These are phyloP conservation scores for Cladobotryum mycophilum DNA, from an alignment of 2,329 filamentous ascomycete genomes.

Conservation along the genomic window DNA sequence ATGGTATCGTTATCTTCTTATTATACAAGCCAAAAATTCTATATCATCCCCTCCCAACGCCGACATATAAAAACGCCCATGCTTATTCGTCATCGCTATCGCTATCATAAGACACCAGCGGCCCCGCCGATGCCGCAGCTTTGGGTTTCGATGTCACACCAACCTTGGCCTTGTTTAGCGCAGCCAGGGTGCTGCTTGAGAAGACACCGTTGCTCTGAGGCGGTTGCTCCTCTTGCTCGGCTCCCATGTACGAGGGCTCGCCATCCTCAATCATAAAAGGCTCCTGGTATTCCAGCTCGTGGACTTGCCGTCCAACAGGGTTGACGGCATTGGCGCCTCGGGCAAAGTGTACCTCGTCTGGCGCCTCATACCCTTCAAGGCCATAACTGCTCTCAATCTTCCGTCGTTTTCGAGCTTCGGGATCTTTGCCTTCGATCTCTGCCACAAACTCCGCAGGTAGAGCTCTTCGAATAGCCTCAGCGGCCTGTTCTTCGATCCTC, in stretches of 20 bases:
- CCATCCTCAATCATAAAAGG: constrained; percentile 52
- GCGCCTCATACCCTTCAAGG: constrained; percentile 84
- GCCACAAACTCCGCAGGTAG: constrained; percentile 86
- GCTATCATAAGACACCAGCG: constrained; percentile 83
- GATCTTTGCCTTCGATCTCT: constrained; percentile 87
- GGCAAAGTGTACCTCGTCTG: constrained; percentile 89
- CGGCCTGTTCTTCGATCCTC: constrained; percentile 89
- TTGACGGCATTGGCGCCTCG: constrained; percentile 65
- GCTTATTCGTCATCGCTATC: constrained; percentile 65
- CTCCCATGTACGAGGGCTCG: constrained; percentile 38
- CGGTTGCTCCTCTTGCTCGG: constrained; percentile 25
- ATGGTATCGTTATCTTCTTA: constrained; percentile 26
- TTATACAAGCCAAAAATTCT: constrained; percentile 14
- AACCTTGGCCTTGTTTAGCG: constrained; percentile 56
- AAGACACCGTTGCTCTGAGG: constrained; percentile 59
- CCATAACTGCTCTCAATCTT: constrained; percentile 88
- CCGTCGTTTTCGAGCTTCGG: constrained; percentile 78
- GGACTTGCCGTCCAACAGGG: constrained; percentile 49
- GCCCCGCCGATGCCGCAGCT: constrained; percentile 51
- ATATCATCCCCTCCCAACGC: constrained; percentile 4
- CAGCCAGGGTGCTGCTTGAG: constrained; percentile 73
- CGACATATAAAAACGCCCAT: constrained; percentile 5
- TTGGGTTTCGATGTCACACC: constrained; percentile 50
- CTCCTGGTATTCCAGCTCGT: constrained; percentile 59
- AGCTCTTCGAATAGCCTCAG: constrained; percentile 83